Evolutionary conservation across 352 stramenopile genomes (phyloP), one percentile per base, ranked within the genome.

Genomic region (Elongisporangium anandrum): DNA sequence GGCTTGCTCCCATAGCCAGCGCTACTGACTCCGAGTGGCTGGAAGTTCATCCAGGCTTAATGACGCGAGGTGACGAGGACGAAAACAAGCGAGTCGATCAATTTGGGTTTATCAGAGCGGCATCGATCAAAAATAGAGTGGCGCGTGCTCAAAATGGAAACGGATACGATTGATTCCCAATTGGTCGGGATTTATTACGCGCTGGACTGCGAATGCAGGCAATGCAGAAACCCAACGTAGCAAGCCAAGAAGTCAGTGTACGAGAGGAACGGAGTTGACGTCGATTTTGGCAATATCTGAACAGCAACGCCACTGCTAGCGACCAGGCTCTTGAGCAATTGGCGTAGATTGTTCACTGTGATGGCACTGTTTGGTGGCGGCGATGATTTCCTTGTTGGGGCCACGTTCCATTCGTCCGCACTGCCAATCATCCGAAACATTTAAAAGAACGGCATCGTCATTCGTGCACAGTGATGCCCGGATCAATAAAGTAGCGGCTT

Each of bases 211-310:
- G 53, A 54, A 57, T 75, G 65, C 19, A 65, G 49, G 8, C 52
- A 59, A 22, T 73, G 53, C 4, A 87, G 60, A 38, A 76, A 78
- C 1, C 79, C 81, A 0, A 88, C 73, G 52, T 78, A 87, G 59
- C 65, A 78, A 0, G 79, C 69, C 8, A 91, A 67, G 22, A 91
- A 91, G 45, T 91, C 81, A 0, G 79, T 91, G 50, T 89, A 91
- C 2, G 63, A 77, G 3, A 89, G 56, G 49, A 82, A 91, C 0
- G 75, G 66, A 0, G 50, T 20, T 3, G 72, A 75, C 2, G 72
- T 69, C 0, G 57, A 56, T 15, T 58, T 29, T 6, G 81, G 81
- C 2, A 87, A 19, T 2, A 38, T 6, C 1, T 19, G 47, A 5
- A 80, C n/a, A 1, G 66, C 65, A 1, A 89, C 54, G 7, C 60